A percentile compares a stretch with the other conserved stretches of the same genome.
phyloP scores from a whole-genome alignment of 1,139 yeast species.

The Debaryomyces nepalensis region DNA sequence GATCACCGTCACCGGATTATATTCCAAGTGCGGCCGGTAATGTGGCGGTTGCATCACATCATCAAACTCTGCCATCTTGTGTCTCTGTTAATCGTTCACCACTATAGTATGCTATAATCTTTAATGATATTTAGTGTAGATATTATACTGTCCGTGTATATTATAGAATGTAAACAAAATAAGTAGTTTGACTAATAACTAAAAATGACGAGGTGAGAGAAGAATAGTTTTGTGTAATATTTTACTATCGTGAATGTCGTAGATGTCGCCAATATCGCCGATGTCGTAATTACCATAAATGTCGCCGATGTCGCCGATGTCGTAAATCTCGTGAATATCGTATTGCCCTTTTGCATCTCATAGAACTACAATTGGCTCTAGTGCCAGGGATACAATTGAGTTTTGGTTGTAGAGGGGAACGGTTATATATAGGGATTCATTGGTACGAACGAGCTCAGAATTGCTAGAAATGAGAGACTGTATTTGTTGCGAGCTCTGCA shows the following conservation, averaged over 20 bases:
- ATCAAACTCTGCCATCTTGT: constrained; percentile 42
- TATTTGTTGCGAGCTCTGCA: too few relatives aligned
- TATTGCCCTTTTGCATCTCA: too few relatives aligned
- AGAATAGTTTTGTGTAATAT: constrained; percentile 4
- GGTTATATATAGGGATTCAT: too few relatives aligned
- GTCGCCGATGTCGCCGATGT: background rate
- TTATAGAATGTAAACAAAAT: constrained; percentile 29
- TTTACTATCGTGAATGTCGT: too few relatives aligned
- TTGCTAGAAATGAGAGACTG: too few relatives aligned
- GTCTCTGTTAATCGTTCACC: constrained; percentile 1
- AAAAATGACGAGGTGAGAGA: constrained; percentile 1
- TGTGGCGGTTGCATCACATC: constrained; percentile 39
- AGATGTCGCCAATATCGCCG: background rate
- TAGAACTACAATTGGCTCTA: too few relatives aligned
- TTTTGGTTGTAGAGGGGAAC: too few relatives aligned
- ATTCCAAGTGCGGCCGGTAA: constrained; percentile 40
- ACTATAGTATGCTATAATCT: background rate
- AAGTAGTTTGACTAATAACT: constrained; percentile 1
- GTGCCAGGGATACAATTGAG: too few relatives aligned
- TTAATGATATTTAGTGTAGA: constrained; percentile 19
- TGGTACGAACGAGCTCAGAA: too few relatives aligned
- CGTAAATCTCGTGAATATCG: background rate
- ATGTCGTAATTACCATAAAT: background rate
- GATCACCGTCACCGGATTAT: constrained; percentile 35
- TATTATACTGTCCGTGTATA: constrained; percentile 28